Base-by-base conservation (phyloP, 2,329 filamentous ascomycete genomes). In the Paramyrothecium sp. region DNA sequence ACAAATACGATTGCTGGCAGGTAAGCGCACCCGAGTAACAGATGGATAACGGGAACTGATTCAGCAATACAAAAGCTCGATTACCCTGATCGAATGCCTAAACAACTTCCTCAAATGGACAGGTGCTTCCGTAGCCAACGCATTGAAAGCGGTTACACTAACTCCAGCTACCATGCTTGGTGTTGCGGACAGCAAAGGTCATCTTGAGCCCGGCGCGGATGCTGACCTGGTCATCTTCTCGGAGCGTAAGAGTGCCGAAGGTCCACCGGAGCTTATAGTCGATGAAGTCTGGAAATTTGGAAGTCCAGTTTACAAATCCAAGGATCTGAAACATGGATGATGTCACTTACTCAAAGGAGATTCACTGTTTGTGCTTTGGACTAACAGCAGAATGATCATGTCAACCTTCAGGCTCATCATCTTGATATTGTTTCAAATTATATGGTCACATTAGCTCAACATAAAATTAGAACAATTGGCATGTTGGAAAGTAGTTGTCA, bases 281-380 rank as follows among this genome's bases (percentile, higher is more conserved):
- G 87, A 91, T 58, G 84, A 91, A 73, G 89, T 92, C 20, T 92
- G 89, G 89, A 92, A 92, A 73, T 91, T 91, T 76, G 89, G 90
- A 7, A 74, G 73, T 34, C 76, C 78, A 62, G 80, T 88, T 22
- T 67, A n/a, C n/a, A n/a, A n/a, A n/a, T n/a, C n/a, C n/a, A n/a
- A n/a, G n/a, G n/a, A n/a, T n/a, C n/a, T n/a, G n/a, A n/a, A n/a
- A n/a, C n/a, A n/a, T n/a, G n/a, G n/a, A n/a, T n/a, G n/a, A n/a
- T n/a, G n/a, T n/a, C n/a, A n/a, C n/a, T n/a, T n/a, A n/a, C n/a
- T n/a, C n/a, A n/a, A n/a, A n/a, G n/a, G n/a, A n/a, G n/a, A n/a
- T n/a, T n/a, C n/a, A n/a, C n/a, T n/a, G n/a, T n/a, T n/a, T n/a
- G n/a, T n/a, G n/a, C n/a, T n/a, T n/a, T n/a, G n/a, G n/a, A n/a